Evolutionary conservation across 768 basidiomycete genomes (phyloP).

Genomic region (Hypholoma fasciculare): DNA sequence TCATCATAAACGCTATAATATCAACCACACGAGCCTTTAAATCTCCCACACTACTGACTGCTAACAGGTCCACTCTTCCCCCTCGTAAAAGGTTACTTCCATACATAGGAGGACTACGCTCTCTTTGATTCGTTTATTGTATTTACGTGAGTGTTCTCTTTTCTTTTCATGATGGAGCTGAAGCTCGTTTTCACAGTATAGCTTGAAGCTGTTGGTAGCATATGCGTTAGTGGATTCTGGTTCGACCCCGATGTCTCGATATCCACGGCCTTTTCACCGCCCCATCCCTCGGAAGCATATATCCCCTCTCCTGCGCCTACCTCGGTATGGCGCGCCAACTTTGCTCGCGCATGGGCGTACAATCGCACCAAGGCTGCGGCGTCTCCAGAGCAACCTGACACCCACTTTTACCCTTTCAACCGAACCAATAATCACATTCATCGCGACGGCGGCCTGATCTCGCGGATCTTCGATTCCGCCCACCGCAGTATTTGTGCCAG

Average conservation of each 20-base stretch:
- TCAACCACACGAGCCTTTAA: conserved; percentile 79
- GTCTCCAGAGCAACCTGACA: conserved; percentile 44
- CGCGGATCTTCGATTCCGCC: conserved; percentile 25
- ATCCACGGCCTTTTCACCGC: conserved; percentile 45
- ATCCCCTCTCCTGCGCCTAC: conserved; percentile 26
- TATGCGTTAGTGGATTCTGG: conserved; percentile 86
- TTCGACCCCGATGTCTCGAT: conserved; percentile 77
- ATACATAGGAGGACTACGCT: conserved; percentile 84
- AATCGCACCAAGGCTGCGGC: conserved; percentile 43
- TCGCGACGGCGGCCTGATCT: conserved; percentile 27
- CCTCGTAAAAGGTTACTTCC: conserved; percentile 73
- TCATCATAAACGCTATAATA: conserved; percentile 80
- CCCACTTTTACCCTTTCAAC: conserved; percentile 52
- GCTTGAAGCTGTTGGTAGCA: conserved; percentile 88
- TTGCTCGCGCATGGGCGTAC: conserved; percentile 46
- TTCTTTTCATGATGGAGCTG: conserved; percentile 3
- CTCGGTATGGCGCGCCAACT: conserved; percentile 31
- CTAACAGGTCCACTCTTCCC: conserved; percentile 38
- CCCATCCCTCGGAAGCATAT: conserved; percentile 31
- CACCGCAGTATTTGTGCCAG: conserved; percentile 72
- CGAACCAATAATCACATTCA: conserved; percentile 8
- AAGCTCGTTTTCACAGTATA: conserved; percentile 43
- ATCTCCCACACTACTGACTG: conserved; percentile 55
- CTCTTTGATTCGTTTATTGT: conserved; percentile 85
- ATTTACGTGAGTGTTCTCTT: conserved; percentile 67